Conservation (phyloP, 352 stramenopile species). For the Pythium apleroticum region DNA sequence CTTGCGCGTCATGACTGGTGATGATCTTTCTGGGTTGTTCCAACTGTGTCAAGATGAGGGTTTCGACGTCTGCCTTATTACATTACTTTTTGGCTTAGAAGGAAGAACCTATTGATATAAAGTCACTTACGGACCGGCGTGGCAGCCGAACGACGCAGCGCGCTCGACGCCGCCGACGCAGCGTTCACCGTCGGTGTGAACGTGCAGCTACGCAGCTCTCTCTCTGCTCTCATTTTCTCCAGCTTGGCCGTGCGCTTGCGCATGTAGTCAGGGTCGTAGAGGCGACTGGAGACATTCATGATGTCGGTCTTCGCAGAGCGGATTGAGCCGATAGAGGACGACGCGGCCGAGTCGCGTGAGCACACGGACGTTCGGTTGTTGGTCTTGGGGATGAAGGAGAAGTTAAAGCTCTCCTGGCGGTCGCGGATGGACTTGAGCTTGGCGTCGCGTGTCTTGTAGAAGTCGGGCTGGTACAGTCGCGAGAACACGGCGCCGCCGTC, state of each 20-base stretch:
- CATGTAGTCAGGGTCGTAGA: conserved; percentile 87
- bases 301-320: conserved; percentile 79
- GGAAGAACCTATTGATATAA: conserved; percentile 19
- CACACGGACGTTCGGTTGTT: conserved; percentile 56
- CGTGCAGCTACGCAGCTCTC: conserved; percentile 79
- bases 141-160: conserved; percentile 15
- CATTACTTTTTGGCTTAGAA: background rate
- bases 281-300: conserved; percentile 67
- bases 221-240: conserved; percentile 73
- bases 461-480: conserved; percentile 81
- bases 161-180: conserved; percentile 16
- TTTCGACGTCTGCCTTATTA: background rate
- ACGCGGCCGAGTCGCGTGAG: conserved; percentile 65
- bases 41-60: background rate
- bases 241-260: conserved; percentile 74
- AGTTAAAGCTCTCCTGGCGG: conserved; percentile 59
- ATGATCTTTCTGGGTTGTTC: background rate
- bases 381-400: conserved; percentile 59
- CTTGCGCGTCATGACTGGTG: conserved; percentile 39
- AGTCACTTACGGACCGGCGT: conserved; percentile 33
- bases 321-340: conserved; percentile 57
- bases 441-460: conserved; percentile 74
- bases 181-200: conserved; percentile 71
- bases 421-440: conserved; percentile 67
- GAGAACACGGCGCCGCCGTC: conserved; percentile 83